Evolutionary conservation across 805 yeast genomes (phyloP), one percentile per base, ranked within the genome.

Genomic region (Kluyveromyces dobzhanskii): DNA sequence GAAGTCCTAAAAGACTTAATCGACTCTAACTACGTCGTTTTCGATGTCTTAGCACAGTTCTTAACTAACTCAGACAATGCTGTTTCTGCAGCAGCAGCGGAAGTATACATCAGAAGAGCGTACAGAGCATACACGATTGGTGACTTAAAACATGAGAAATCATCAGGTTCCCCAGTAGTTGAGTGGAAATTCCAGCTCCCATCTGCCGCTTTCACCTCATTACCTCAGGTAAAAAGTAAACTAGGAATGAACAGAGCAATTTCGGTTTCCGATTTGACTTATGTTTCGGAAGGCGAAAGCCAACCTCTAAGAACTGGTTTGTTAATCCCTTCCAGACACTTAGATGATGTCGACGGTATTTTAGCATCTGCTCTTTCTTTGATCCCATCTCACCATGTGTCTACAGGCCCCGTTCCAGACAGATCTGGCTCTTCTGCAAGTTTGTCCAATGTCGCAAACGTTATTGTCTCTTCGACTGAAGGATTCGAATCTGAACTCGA

Each of bases 81-180:
- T 72, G 90, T 92, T 44, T 83, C 90, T 3, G 76, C 90, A 48
- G 97, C 98, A 27, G 97, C 98, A 27, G 86, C 95, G 33, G 97
- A 92, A 65, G 95, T 92, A 43, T 92, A 92, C 63, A 80, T 88
- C 44, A 82, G 97, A 62, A 82, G 98, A 62, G 94, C 97, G 32
- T 92, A 88, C 70, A 79, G 97, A 56, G 97, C 97, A 28, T 92
- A 94, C 67, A 80, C 86, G 30, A 80, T 92, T 45, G 80, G 85
- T 40, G 82, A 80, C 46, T 74, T 94, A 39, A 66, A 69, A 39
- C 85, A 85, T 55, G 75, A 72, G 46, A 70, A 63, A 39, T 70
- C 74, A 40, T 50, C 62, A 17, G 73, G 70, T 7, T 65, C 67
- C 31, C 94, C 97, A 29, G 73, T 83, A 40, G 74, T 87, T 45